Percentiles rank a stretch among this genome's conserved stretches.
Conservation (phyloP, 1,284 basidiomycete species). For the Puccinia novopanici region DNA sequence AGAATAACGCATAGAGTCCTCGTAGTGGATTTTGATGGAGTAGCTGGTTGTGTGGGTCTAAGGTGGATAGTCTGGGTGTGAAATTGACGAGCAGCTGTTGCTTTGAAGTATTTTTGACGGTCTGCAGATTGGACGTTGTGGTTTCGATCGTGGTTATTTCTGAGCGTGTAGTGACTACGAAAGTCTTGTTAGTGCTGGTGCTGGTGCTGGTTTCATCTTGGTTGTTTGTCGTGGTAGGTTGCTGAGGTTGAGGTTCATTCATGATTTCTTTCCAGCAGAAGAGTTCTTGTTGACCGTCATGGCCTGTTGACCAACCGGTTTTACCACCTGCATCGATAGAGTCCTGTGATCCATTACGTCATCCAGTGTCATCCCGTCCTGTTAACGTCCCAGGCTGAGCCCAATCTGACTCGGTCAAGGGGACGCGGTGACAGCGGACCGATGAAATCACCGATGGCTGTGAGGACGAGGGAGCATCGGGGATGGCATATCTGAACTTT, state of each 20-base stretch:
- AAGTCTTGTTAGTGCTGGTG: not conserved
- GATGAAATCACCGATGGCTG: too few relatives aligned
- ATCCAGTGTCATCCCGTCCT: too few relatives aligned
- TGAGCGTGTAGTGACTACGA: not conserved
- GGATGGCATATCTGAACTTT: too few relatives aligned
- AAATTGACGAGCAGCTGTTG: constrained; percentile 61
- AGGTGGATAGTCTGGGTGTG: constrained; percentile 75
- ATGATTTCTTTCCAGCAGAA: not conserved
- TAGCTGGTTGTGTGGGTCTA: constrained; percentile 75
- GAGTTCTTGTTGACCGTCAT: too few relatives aligned
- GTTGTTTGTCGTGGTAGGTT: not conserved
- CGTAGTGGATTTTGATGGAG: constrained; percentile 81
- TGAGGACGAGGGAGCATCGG: too few relatives aligned
- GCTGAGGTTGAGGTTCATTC: not conserved
- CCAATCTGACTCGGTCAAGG: too few relatives aligned
- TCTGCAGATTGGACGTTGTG: not conserved
- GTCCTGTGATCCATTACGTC: too few relatives aligned
- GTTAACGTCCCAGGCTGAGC: too few relatives aligned
- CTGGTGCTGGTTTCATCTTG: not conserved
- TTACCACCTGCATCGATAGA: too few relatives aligned
- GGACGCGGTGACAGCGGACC: too few relatives aligned
- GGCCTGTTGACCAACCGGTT: too few relatives aligned
- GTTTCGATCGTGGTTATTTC: not conserved
- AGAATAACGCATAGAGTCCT: constrained; percentile 91
- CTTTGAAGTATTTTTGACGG: not conserved